Evolutionary conservation across 23 red algal genomes (phyloP).

Genomic region (Gracilaria vermiculophylla): DNA sequence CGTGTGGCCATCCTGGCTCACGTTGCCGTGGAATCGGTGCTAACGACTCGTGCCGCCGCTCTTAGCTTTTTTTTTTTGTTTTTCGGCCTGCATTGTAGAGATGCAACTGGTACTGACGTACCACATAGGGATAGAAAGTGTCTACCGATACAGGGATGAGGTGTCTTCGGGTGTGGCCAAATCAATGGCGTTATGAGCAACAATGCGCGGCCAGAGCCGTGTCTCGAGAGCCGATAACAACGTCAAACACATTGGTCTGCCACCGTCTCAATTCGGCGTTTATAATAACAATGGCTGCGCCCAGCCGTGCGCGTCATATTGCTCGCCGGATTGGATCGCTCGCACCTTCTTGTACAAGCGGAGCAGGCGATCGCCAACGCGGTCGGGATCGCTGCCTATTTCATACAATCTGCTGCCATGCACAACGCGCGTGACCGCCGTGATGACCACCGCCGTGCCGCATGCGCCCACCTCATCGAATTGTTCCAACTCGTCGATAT

Average conservation of each 20-base stretch:
- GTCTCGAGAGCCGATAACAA: no score
- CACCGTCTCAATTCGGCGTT: not conserved
- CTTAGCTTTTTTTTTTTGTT: not conserved
- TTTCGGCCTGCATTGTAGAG: not conserved
- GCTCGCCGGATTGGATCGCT: slow-evolving; percentile 73
- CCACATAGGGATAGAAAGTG: no score
- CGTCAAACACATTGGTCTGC: no score
- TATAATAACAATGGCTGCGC: slow-evolving; percentile 32
- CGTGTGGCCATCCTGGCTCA: not conserved
- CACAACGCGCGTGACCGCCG: slow-evolving; percentile 78
- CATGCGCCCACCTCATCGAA: slow-evolving; percentile 94
- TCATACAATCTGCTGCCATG: slow-evolving; percentile 48
- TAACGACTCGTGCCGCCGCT: not conserved
- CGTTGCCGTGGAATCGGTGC: slow-evolving; percentile 6
- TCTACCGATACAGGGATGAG: no score
- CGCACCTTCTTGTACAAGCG: slow-evolving; percentile 78
- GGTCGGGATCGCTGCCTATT: slow-evolving; percentile 60
- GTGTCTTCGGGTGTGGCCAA: no score
- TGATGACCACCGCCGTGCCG: slow-evolving; percentile 98
- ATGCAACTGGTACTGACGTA: not conserved
- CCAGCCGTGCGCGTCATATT: slow-evolving; percentile 56
- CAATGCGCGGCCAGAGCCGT: no score
- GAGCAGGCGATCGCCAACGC: slow-evolving; percentile 48
- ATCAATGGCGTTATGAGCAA: no score
- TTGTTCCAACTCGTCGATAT: slow-evolving; percentile 68